Percentiles rank a stretch among this genome's conserved stretches.
Conservation (phyloP, 768 basidiomycete genomes). For the Leucosporidium yakuticum region DNA sequence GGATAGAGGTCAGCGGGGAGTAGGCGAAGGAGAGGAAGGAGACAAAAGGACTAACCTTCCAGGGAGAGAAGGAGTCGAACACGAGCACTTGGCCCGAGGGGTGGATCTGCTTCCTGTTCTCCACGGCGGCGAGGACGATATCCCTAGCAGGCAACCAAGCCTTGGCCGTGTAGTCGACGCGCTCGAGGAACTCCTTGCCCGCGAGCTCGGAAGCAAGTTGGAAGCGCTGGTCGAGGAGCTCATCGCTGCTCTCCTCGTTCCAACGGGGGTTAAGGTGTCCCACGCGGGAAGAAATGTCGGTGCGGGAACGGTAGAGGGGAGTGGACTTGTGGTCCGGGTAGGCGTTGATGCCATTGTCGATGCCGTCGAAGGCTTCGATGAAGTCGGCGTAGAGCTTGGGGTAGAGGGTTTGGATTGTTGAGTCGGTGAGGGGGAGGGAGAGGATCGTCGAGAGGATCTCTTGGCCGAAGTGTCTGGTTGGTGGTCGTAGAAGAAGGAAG, state of each 20-base stretch:
- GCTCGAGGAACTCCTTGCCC: constrained; percentile 74
- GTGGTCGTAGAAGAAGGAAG: background rate
- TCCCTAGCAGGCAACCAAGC: constrained; percentile 91
- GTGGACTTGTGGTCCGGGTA: constrained; percentile 46
- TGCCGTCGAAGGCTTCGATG: constrained; percentile 67
- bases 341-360: constrained; percentile 89
- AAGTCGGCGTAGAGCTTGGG: constrained; percentile 90
- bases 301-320: constrained; percentile 61
- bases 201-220: constrained; percentile 69
- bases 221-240: constrained; percentile 73
- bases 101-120: constrained; percentile 58
- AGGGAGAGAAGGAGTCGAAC: constrained; percentile 72
- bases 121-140: constrained; percentile 58
- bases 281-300: constrained; percentile 80
- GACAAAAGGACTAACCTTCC: constrained; percentile 59
- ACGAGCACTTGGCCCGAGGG: constrained; percentile 69
- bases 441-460: constrained; percentile 68
- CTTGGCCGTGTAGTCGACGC: constrained; percentile 72
- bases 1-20: background rate
- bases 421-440: constrained; percentile 45
- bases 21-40: constrained; percentile 15
- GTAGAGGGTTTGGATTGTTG: constrained; percentile 69
- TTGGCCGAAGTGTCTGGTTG: constrained; percentile 42
- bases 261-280: constrained; percentile 80
- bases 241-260: constrained; percentile 71